Evolutionary conservation across 108 stramenopile species (phyloP).

Genomic region (Chaetoceros muelleri): DNA sequence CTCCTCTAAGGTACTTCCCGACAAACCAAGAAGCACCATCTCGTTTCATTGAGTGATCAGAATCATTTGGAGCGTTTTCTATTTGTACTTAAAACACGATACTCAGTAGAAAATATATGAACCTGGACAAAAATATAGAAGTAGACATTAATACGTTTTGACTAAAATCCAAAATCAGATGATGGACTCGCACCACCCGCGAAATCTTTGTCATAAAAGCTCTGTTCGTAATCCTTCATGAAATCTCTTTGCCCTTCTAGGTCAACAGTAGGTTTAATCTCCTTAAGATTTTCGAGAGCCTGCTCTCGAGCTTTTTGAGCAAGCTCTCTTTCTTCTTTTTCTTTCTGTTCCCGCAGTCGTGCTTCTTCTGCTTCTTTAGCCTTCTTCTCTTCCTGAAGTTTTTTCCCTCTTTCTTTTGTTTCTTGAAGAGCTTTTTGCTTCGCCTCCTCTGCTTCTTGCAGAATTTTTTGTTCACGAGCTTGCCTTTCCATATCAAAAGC

Average conservation of each 20-base stretch:
- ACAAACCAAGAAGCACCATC: no score
- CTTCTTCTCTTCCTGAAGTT: conserved; percentile 58
- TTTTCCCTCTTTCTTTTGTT: conserved; percentile 64
- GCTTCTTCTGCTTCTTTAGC: conserved; percentile 65
- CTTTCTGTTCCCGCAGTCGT: conserved; percentile 48
- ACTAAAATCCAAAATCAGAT: conserved; percentile 90
- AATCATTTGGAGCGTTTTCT: no score
- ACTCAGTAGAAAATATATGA: no score
- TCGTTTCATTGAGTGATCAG: no score
- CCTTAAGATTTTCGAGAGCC: conserved; percentile 46
- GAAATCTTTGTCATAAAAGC: conserved; percentile 56
- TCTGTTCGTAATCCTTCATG: conserved; percentile 74
- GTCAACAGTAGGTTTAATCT: conserved; percentile 77
- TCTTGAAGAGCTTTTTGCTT: conserved; percentile 63
- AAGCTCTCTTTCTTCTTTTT: conserved; percentile 55
- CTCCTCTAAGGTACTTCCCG: no score
- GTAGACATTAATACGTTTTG: no score
- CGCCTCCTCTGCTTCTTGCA: conserved; percentile 58
- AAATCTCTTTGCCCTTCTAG: conserved; percentile 75
- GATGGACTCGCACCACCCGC: conserved; percentile 71
- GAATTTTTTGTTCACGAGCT: conserved; percentile 70
- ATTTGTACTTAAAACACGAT: no score
- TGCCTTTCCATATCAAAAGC: conserved; percentile 71
- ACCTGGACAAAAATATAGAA: no score
- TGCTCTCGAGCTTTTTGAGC: conserved; percentile 61